Percentiles rank a stretch among this genome's conserved stretches.
phyloP scores from a whole-genome alignment of 2,329 filamentous ascomycete species.

The Sphaerulina musiva region DNA sequence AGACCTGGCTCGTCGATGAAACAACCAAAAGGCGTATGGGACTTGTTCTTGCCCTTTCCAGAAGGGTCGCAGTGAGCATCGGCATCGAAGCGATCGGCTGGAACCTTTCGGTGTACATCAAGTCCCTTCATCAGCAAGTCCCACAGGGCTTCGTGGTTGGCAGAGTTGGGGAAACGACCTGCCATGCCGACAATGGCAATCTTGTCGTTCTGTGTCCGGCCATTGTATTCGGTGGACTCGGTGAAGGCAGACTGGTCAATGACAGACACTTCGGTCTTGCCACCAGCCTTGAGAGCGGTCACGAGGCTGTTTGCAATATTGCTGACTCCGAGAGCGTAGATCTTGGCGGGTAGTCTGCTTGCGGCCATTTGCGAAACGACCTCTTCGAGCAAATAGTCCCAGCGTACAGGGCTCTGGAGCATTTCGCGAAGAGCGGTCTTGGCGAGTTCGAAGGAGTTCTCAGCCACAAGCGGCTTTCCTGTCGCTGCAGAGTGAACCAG shows the following conservation, averaged over 20 bases:
- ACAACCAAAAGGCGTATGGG: slow-evolving; percentile 68
- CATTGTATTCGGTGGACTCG: slow-evolving; percentile 31
- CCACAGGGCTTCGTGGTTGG: slow-evolving; percentile 66
- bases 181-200: slow-evolving; percentile 82
- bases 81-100: slow-evolving; percentile 66
- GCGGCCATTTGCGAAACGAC: slow-evolving; percentile 43
- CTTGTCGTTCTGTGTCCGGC: slow-evolving; percentile 55
- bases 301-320: slow-evolving; percentile 51
- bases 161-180: slow-evolving; percentile 68
- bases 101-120: slow-evolving; percentile 63
- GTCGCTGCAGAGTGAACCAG: slow-evolving; percentile 44
- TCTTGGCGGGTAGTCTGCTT: slow-evolving; percentile 38
- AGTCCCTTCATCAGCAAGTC: slow-evolving; percentile 66
- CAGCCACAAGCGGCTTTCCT: slow-evolving; percentile 42
- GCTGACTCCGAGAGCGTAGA: slow-evolving; percentile 47
- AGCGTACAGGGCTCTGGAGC: slow-evolving; percentile 43
- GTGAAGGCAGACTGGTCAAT: slow-evolving; percentile 44
- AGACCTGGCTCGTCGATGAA: slow-evolving; percentile 69
- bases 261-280: slow-evolving; percentile 39
- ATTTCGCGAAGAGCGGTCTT: slow-evolving; percentile 42
- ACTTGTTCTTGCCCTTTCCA: slow-evolving; percentile 68
- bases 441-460: slow-evolving; percentile 42
- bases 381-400: slow-evolving; percentile 46
- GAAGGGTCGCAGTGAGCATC: slow-evolving; percentile 64
- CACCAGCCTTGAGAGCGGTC: slow-evolving; percentile 48